Evolutionary conservation across 2,329 filamentous ascomycete genomes (phyloP).

Genomic region (Talaromyces verruculosus): DNA sequence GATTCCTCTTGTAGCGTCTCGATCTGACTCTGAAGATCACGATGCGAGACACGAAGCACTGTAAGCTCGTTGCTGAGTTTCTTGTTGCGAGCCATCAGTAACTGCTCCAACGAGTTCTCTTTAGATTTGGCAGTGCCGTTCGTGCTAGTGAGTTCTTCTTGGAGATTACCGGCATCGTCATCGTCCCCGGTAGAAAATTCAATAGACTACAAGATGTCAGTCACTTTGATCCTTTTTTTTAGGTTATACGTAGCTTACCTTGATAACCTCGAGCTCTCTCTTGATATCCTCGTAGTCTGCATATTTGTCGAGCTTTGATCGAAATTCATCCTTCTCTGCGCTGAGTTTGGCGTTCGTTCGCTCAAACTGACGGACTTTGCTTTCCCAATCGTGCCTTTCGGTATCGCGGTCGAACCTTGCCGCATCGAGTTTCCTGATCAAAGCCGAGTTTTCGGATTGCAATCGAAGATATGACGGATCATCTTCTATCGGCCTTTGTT

Average conservation of each 20-base stretch:
- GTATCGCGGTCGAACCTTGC: conserved; percentile 79
- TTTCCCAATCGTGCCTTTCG: conserved; percentile 73
- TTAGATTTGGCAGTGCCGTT: conserved; percentile 61
- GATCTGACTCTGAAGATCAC: conserved; percentile 80
- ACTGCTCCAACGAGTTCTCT: conserved; percentile 82
- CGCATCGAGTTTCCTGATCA: conserved; percentile 84
- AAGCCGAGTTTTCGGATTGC: conserved; percentile 87
- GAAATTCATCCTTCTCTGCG: conserved; percentile 77
- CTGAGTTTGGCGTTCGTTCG: conserved; percentile 72
- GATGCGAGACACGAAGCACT: conserved; percentile 86
- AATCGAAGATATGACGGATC: conserved; percentile 86
- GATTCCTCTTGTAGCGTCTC: conserved; percentile 81
- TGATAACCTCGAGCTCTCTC: conserved; percentile 91
- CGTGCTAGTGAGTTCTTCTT: conserved; percentile 34
- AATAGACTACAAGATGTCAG: conserved; percentile 63
- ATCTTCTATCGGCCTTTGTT: conserved; percentile 72
- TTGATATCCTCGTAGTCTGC: conserved; percentile 95
- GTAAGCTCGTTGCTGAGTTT: conserved; percentile 94
- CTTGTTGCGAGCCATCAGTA: conserved; percentile 90
- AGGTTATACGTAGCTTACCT: conserved; percentile 47
- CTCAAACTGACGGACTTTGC: conserved; percentile 74
- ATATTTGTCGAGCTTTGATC: conserved; percentile 81
- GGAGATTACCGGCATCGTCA: conserved; percentile 52
- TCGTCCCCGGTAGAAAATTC: conserved; percentile 92
- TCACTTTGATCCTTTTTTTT: background rate